Evolutionary conservation across 1,284 basidiomycete species (phyloP).

Genomic region (Papiliotrema nemorosa): DNA sequence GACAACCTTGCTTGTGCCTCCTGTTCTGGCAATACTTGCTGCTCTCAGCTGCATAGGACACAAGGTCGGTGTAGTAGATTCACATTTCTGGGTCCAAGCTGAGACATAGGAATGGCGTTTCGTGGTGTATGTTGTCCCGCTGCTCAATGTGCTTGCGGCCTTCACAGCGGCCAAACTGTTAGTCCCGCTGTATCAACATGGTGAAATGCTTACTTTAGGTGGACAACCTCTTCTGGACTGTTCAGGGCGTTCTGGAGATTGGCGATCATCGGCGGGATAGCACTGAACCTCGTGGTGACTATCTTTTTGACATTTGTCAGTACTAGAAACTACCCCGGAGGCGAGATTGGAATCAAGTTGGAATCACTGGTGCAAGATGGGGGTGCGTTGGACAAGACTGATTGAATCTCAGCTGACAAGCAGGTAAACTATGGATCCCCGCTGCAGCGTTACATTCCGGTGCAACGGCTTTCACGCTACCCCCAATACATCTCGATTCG

Average conservation of each 20-base stretch:
- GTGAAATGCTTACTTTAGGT: slow-evolving; percentile 14
- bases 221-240: slow-evolving; percentile 8
- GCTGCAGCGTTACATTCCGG: slow-evolving; percentile 65
- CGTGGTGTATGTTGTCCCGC: slow-evolving; percentile 78
- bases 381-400: too few species aligned
- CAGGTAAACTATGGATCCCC: slow-evolving; percentile 40
- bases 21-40: slow-evolving; percentile 58
- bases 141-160: slow-evolving; percentile 76
- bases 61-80: too few species aligned
- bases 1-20: slow-evolving; percentile 40
- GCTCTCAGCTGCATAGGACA: slow-evolving; percentile 74
- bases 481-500: slow-evolving; percentile 56
- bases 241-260: slow-evolving; percentile 24
- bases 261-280: slow-evolving; percentile 52
- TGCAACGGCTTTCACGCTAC: slow-evolving; percentile 80
- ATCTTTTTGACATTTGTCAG: slow-evolving; percentile 60
- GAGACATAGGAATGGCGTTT: slow-evolving; percentile 82
- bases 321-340: slow-evolving; percentile 84
- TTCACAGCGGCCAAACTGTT: slow-evolving; percentile 50
- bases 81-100: too few species aligned
- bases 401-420: not conserved
- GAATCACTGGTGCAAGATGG: slow-evolving; percentile 50
- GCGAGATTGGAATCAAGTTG: slow-evolving; percentile 64
- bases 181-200: not conserved
- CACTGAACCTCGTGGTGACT: slow-evolving; percentile 57